phyloP scores from a whole-genome alignment of 2,329 filamentous ascomycete genomes.

The Chalaropsis thielavioides region DNA sequence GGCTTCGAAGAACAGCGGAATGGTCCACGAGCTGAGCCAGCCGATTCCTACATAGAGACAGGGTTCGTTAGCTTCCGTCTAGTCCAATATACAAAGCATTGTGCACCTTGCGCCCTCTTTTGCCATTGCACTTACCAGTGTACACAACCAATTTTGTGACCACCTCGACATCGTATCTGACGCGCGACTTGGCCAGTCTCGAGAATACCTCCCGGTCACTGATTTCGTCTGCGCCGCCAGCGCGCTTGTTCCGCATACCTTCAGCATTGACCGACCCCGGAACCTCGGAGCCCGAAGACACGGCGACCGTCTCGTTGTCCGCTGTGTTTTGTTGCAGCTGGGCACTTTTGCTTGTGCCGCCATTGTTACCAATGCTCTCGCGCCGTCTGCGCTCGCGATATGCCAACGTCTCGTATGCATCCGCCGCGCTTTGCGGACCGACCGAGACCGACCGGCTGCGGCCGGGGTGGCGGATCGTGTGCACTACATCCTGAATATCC shows the following conservation, averaged over 20 bases:
- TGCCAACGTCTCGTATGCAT: constrained; percentile 88
- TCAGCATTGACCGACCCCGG: neutral
- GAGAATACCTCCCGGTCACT: constrained; percentile 73
- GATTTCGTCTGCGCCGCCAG: constrained; percentile 31
- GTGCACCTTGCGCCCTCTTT: neutral
- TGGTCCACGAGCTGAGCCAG: constrained; percentile 63
- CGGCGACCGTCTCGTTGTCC: constrained; percentile 18
- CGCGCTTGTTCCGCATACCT: constrained; percentile 25
- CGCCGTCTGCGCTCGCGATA: constrained; percentile 57
- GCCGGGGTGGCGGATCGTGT: constrained; percentile 61
- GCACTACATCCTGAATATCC: constrained; percentile 69
- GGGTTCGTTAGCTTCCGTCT: constrained; percentile 16
- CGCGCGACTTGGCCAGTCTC: constrained; percentile 67
- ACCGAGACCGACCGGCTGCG: constrained; percentile 72
- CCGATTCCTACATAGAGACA: constrained; percentile 49
- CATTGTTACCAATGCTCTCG: constrained; percentile 40
- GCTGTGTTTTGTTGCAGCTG: constrained; percentile 1
- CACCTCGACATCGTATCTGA: constrained; percentile 96
- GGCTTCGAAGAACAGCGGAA: constrained; percentile 56
- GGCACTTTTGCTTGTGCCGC: constrained; percentile 26
- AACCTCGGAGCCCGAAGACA: constrained; percentile 3
- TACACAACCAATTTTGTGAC: constrained; percentile 95
- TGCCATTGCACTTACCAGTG: constrained; percentile 45
- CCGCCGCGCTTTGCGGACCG: constrained; percentile 87
- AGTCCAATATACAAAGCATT: constrained; percentile 2